Evolutionary conservation across 139 green algal species (phyloP).

Genomic region (Protoeuglena noctilucae): DNA sequence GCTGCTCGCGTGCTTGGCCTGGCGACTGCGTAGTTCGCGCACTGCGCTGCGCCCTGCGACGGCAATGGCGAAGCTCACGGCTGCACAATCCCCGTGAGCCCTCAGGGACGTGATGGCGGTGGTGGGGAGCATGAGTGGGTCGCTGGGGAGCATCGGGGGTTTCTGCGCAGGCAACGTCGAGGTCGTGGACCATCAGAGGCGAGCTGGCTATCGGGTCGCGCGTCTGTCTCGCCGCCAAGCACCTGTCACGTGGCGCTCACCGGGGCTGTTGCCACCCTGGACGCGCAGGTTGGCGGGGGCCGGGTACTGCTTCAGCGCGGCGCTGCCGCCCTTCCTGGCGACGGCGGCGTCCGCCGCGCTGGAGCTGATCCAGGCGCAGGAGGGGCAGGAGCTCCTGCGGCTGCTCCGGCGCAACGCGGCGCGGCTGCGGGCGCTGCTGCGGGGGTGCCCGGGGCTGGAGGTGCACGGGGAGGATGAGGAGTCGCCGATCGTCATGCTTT

Average conservation of each 20-base stretch:
- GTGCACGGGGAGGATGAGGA: constrained; percentile 18
- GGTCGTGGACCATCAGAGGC: constrained; percentile 87
- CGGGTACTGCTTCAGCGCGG: constrained; percentile 93
- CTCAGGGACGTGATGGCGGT: neutral
- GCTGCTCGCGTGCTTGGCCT: constrained; percentile 57
- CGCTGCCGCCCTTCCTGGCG: constrained; percentile 86
- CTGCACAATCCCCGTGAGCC: too few species aligned
- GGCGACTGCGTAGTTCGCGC: constrained; percentile 53
- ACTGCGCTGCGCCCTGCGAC: too few species aligned
- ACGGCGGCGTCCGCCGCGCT: constrained; percentile 30
- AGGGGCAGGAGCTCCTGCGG: constrained; percentile 8
- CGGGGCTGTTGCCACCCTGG: neutral
- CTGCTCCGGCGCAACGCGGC: constrained; percentile 15
- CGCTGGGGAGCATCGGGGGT: constrained; percentile 68
- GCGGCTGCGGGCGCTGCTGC: constrained; percentile 23
- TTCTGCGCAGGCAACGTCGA: constrained; percentile 54
- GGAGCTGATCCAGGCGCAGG: constrained; percentile 14
- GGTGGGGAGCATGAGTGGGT: constrained; percentile 29
- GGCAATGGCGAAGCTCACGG: too few species aligned
- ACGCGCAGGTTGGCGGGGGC: neutral
- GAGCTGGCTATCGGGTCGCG: too few species aligned
- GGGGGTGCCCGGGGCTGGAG: constrained; percentile 16
- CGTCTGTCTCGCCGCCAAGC: neutral
- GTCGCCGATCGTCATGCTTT: constrained; percentile 43
- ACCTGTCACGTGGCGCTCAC: neutral